Percentiles rank a stretch among this genome's conserved stretches.
phyloP scores from a whole-genome alignment of 306 rosid species.

The Rosa persica region DNA sequence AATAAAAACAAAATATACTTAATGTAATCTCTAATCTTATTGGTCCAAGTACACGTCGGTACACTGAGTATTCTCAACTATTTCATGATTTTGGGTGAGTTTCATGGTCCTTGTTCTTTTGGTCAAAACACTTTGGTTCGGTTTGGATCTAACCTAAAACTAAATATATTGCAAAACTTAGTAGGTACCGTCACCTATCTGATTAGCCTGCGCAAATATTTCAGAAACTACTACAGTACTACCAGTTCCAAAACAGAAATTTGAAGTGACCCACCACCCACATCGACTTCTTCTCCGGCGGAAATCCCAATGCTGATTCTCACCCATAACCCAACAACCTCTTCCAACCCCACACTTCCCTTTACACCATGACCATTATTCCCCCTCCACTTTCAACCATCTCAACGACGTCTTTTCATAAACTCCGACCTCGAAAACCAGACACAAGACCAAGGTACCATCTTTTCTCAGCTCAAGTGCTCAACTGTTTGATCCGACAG shows the following conservation, averaged over 20 bases:
- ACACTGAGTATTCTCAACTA: too few species aligned
- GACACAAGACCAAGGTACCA: constrained; percentile 9
- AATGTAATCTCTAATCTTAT: too few species aligned
- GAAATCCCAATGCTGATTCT: constrained; percentile 12
- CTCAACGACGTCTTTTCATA: constrained; percentile 14
- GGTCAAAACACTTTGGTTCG: not conserved
- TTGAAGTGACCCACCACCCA: not conserved
- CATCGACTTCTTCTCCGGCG: constrained; percentile 11
- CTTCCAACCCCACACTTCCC: constrained; percentile 1
- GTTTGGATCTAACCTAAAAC: not conserved
- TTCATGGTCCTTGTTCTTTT: not conserved
- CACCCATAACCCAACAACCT: constrained; percentile 1
- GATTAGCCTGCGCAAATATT: not conserved
- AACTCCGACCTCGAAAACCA: constrained; percentile 13
- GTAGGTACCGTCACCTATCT: not conserved
- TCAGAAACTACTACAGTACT: not conserved
- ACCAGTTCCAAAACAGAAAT: not conserved
- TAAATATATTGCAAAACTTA: not conserved
- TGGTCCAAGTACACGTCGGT: too few species aligned
- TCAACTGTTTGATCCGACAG: constrained; percentile 7
- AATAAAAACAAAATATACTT: too few species aligned
- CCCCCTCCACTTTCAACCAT: not conserved
- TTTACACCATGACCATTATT: not conserved
- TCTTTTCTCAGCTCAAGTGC: constrained; percentile 1
- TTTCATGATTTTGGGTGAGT: too few species aligned